Base-by-base conservation (phyloP, 805 yeast species). In the Ogataea allantospora region DNA sequence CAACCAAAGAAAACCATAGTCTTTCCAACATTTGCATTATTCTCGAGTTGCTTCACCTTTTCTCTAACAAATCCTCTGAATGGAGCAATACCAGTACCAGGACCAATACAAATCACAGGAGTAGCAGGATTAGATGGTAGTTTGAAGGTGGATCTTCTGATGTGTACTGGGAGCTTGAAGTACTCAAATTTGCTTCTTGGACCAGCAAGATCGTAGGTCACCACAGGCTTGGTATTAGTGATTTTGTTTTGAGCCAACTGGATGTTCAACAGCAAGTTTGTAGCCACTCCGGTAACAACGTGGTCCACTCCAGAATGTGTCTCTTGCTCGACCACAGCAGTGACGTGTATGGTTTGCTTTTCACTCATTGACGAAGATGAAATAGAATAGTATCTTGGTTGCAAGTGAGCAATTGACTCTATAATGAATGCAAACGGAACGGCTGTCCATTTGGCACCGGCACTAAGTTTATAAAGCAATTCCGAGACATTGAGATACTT, bases 31-130 rank as follows among this genome's bases (percentile, higher is more conserved):
- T 62, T 62, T 40, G 63, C 77, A 48, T 71, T 69, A 30, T 60
- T 60, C 41, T 68, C 69, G 9, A 65, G 66, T 55, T 69, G 75
- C 26, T 66, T 60, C n/a, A 80, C 84, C 55, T 89, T 82, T 60
- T 91, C 99, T 67, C 95, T 80, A 24, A 91, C 65, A 51, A 91
- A 91, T 3, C 95, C 99, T 68, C 99, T 81, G 71, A 93, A 87
- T 45, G 99, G 99, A 7, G 99, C 98, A 34, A 91, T 91, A 62
- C 99, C 99, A 3, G 99, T 93, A 48, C 99, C 99, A 30, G 99
- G 98, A 19, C 99, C 99, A 55, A 91, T 75, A 83, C 89, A 77
- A 53, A 91, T 88, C 15, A 91, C 73, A 12, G 98, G 97, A 21
- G 81, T 78, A 3, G 75, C 63, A 21, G 95, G 83, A 57, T 87